Evolutionary conservation across 139 green algal genomes (phyloP).

Genomic region (Coelastrella sp.): DNA sequence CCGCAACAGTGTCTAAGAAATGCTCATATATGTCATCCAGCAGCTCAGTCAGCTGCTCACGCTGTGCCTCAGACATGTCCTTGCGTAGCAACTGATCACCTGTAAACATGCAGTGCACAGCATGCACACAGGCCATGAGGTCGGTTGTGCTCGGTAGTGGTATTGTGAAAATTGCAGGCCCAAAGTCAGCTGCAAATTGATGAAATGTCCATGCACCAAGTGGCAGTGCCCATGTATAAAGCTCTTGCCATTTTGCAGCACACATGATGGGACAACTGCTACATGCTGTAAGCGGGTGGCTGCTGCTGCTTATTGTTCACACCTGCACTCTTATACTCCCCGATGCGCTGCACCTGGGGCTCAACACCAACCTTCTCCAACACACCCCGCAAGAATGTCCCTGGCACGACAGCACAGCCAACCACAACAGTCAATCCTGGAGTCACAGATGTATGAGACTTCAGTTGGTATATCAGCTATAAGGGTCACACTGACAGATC

Average conservation of each 20-base stretch:
- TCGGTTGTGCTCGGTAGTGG: not conserved
- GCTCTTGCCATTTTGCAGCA: too few species aligned
- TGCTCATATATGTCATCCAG: constrained; percentile 89
- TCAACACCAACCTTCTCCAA: constrained; percentile 95
- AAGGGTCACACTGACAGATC: not conserved
- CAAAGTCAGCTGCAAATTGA: not conserved
- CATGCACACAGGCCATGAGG: not conserved
- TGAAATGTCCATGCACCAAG: not conserved
- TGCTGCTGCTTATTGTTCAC: not conserved
- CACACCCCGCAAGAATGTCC: constrained; percentile 88
- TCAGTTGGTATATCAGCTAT: too few species aligned
- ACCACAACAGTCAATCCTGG: not conserved
- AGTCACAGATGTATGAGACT: not conserved
- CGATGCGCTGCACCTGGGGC: constrained; percentile 93
- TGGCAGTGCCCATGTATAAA: not conserved
- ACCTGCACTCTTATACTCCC: constrained; percentile 81
- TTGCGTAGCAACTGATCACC: constrained; percentile 94
- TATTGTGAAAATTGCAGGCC: not conserved
- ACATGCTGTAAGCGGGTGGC: not conserved
- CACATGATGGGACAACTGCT: too few species aligned
- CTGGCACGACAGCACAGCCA: constrained; percentile 39
- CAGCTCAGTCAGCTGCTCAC: constrained; percentile 87
- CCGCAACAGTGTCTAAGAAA: constrained; percentile 75
- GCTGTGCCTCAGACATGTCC: constrained; percentile 87
- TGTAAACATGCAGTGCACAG: constrained; percentile 45